A percentile compares a stretch with the other conserved stretches of the same genome.
Conservation (phyloP, 2,329 filamentous ascomycete species). For the Myriosclerotinia duriaeana region DNA sequence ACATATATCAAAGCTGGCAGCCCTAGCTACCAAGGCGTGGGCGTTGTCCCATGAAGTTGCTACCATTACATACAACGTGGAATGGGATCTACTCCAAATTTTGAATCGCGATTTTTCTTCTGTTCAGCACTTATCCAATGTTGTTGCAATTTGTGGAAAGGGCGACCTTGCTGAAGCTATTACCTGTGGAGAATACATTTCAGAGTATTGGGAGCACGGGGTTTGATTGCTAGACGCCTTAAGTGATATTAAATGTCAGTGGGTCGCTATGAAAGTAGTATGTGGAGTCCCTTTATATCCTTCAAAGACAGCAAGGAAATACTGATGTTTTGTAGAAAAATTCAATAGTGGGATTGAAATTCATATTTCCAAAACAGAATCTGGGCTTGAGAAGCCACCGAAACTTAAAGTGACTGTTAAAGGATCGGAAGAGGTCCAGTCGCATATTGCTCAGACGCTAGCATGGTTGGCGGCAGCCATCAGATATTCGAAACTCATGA, state of each 20-base stretch:
- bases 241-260: neutral
- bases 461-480: slow-evolving; percentile 3
- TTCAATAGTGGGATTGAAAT: neutral
- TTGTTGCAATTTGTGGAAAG: neutral
- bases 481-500: neutral
- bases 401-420: neutral
- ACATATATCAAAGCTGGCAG: neutral
- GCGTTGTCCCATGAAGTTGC: neutral
- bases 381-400: neutral
- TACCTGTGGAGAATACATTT: neutral
- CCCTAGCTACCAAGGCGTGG: neutral
- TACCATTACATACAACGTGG: neutral
- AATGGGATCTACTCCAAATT: neutral
- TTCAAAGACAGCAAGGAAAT: neutral
- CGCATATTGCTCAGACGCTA: neutral
- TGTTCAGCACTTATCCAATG: neutral
- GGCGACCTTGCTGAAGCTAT: neutral
- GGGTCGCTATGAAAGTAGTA: neutral
- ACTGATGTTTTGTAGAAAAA: neutral
- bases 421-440: neutral
- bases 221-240: neutral
- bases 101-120: neutral
- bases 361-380: neutral
- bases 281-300: neutral
- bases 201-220: neutral